A percentile compares a stretch with the other conserved stretches of the same genome.
These are phyloP conservation scores for Saussurea involucrata DNA, from an alignment of 129 eudicot genomes.

Conservation along the genomic window DNA sequence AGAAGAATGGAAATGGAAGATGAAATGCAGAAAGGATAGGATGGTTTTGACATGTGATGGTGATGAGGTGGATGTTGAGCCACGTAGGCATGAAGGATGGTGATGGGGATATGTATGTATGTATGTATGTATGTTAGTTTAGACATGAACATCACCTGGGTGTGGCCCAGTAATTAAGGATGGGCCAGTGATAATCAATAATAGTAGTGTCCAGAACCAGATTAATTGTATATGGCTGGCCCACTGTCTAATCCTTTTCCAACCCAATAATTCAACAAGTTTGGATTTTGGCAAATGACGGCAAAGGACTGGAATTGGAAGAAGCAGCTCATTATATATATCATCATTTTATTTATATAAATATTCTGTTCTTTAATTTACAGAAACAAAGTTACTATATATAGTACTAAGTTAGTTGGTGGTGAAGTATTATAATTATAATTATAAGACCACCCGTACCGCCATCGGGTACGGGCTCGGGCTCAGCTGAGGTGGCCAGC, in stretches of 20 bases:
- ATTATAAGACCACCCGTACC: no score
- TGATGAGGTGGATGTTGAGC: constrained; percentile 5
- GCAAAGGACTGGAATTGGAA: not conserved
- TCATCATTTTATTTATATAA: not conserved
- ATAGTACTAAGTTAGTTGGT: no score
- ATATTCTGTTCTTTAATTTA: not conserved
- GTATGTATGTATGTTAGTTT: constrained; percentile 3
- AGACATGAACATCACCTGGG: constrained; percentile 15
- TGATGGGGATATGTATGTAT: not conserved
- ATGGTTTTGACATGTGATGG: not conserved
- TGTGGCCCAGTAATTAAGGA: constrained; percentile 5
- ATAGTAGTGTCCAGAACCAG: not conserved
- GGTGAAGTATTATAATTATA: not conserved
- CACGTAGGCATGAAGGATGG: constrained; percentile 9
- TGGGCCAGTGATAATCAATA: constrained; percentile 7
- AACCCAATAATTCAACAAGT: constrained; percentile 5
- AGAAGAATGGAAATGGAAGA: not conserved
- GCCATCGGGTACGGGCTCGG: no score
- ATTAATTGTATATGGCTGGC: not conserved
- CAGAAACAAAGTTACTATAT: not conserved
- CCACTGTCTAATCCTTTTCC: not conserved
- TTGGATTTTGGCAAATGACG: not conserved
- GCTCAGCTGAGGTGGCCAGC: no score
- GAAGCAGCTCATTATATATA: not conserved
- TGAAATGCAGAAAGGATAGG: not conserved